Percentiles rank a stretch among this genome's conserved stretches.
Conservation (phyloP, 1,284 basidiomycete species). For the Ceraceosorus guamensis region DNA sequence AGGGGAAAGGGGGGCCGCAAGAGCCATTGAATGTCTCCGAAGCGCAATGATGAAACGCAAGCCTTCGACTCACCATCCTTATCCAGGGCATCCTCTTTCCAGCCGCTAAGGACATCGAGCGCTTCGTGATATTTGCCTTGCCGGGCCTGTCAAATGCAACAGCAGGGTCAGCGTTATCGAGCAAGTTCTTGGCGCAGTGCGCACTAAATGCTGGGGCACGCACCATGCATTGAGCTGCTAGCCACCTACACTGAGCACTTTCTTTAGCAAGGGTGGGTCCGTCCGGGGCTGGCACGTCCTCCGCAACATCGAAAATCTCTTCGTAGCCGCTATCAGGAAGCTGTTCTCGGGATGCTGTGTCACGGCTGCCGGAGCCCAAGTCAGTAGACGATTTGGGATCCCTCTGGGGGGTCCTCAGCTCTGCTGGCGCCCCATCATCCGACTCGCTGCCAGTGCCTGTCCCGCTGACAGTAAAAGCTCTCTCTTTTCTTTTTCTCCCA, state of each 20-base stretch:
- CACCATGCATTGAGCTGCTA: conserved; percentile 84
- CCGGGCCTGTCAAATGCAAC: conserved; percentile 35
- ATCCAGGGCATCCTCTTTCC: conserved; percentile 51
- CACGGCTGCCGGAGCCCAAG: background rate
- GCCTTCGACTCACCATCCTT: conserved; percentile 50
- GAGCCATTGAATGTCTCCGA: background rate
- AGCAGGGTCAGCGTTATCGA: too few species aligned
- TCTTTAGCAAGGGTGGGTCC: conserved; percentile 37
- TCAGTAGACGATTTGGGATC: background rate
- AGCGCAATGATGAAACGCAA: background rate
- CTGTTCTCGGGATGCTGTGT: background rate
- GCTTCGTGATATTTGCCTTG: conserved; percentile 90
- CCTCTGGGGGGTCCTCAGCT: background rate
- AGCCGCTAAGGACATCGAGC: conserved; percentile 76
- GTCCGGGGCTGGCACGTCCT: conserved; percentile 12
- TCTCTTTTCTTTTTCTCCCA: conserved; percentile 31
- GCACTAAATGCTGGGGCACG: conserved; percentile 16
- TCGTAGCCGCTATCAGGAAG: conserved; percentile 11
- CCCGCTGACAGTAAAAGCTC: conserved; percentile 34
- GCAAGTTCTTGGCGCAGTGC: too few species aligned
- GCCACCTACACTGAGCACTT: conserved; percentile 37
- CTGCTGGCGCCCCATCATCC: background rate
- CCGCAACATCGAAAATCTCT: background rate
- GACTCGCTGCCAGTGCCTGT: conserved; percentile 26
- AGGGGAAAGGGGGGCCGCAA: background rate